Base-by-base conservation (phyloP, 2,329 filamentous ascomycete species). In the Calonectria pteridis region DNA sequence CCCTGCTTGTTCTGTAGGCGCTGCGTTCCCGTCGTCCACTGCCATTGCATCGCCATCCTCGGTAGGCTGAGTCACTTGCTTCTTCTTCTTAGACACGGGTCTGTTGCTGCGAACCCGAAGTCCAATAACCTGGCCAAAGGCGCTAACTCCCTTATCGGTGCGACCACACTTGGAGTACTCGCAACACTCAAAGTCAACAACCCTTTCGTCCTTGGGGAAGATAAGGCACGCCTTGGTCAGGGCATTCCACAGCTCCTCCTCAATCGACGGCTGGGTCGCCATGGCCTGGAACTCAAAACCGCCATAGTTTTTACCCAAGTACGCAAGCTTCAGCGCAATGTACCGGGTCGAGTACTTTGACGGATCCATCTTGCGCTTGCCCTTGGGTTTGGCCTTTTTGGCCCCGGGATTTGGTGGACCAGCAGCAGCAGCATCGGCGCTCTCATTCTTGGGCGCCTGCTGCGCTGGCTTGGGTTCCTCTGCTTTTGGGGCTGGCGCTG, bases 101-200 rank as follows among this genome's bases (percentile, higher is more conserved):
- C 90, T 87, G 79, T 94, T 94, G 84, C 96, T 98, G 82, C 96
- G 89, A 20, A 99, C 93, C 69, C 93, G 88, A 50, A 99, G 86
- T 0, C 93, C 94, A 81, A 99, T 92, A 71, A 99, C 97, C 86
- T 99, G 97, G 0, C 97, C 97, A 86, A 99, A 99, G 4, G 97
- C 96, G 84, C 95, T 98, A 43, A 99, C 97, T 16, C 97, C 97
- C 68, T 92, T 90, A 83, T 99, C 97, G 23, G 97, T 99, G 75
- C 97, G 90, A 2, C 97, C 97, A 81, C 96, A 98, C 84, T 99
- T 99, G 43, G 94, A 95, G 84, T 98, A 99, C 74, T 98, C 94
- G 84, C 92, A 96, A 10, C 93, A 93, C 40, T 94, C 92, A 90
- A 95, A 98, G 83, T 94, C 93, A 31, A 98, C 88, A 67, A 90